Evolutionary conservation across 1,284 basidiomycete genomes (phyloP), one percentile per base, ranked within the genome.

Genomic region (Calocybe gambosa): DNA sequence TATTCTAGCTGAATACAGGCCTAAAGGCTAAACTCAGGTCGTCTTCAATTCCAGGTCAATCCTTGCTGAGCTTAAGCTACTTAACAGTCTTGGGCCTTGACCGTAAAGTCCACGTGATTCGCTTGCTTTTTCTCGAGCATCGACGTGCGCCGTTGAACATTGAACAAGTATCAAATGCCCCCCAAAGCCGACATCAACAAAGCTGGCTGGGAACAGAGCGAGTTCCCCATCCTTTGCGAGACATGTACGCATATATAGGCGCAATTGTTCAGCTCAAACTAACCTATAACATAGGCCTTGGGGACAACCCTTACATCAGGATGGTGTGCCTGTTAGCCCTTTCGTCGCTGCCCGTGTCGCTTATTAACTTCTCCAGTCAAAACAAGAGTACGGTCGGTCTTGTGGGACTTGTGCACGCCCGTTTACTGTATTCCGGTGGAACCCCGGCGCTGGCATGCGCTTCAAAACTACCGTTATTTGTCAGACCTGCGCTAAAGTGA

Each of bases 401-500:
- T 99, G 96, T 69, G 92, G 91, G 48, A 90, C 96, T 50, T 99
- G 96, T 61, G 91, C 92, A 10, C 81, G 94, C 37, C 88, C 93
- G 5, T 97, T 96, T 69, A 97, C 94, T 44, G 89, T 98, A 55
- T 99, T 99, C 68, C 85, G 93, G 39, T 99, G 96, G 96, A 95
- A 97, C 59, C 94, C 96, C 1, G 96, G 96, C 42, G 71, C 80
- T 12, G 95, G 93, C 35, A 88, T 85, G 62, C 84, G 96, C 34
- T 96, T 85, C 80, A 99, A 99, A 74, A 91, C 93, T 57, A 99
- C 96, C 3, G 95, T 98, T 53, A 86, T 99, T 55, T 99, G 96
- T 69, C 93, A 96, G 63, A 98, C 96, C 0, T 99, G 96, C 59
- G 91, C 95, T 31, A 99, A 97, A 74, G 87, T 97, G 58, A 97